Conservation (phyloP, 495 filamentous ascomycete species). For the Daldinia loculata region DNA sequence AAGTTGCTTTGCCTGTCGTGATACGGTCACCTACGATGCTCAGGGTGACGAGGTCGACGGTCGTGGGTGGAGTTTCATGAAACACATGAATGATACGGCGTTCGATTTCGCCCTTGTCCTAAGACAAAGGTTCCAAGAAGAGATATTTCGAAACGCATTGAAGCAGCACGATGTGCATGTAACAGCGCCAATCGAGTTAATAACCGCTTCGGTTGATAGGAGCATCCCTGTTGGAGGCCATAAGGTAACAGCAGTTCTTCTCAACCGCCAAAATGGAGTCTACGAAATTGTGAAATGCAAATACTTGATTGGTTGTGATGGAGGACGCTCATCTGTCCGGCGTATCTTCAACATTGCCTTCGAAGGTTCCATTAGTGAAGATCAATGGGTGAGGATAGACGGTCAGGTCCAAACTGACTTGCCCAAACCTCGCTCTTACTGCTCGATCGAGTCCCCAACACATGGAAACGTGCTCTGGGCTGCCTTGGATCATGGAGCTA, state of each 20-base stretch:
- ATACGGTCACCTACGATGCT: conserved; percentile 56
- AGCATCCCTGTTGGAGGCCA: conserved; percentile 36
- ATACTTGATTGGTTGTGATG: conserved; percentile 58
- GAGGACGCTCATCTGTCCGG: conserved; percentile 54
- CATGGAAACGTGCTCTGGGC: conserved; percentile 42
- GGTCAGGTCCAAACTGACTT: conserved; percentile 52
- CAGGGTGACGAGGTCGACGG: conserved; percentile 44
- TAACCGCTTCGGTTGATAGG: conserved; percentile 44
- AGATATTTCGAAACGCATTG: conserved; percentile 52
- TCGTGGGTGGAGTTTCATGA: conserved; percentile 47
- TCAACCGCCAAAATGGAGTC: conserved; percentile 27
- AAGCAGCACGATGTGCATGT: conserved; percentile 43
- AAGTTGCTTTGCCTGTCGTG: conserved; percentile 60
- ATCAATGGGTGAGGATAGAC: conserved; percentile 59
- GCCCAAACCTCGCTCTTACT: conserved; percentile 58
- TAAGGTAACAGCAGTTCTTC: conserved; percentile 44
- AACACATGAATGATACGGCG: conserved; percentile 47
- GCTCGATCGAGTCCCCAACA: conserved; percentile 58
- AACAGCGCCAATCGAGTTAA: conserved; percentile 48
- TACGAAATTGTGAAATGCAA: conserved; percentile 44
- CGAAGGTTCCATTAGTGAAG: conserved; percentile 52
- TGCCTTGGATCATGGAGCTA: conserved; percentile 48
- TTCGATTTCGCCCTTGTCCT: conserved; percentile 53
- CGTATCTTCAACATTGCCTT: conserved; percentile 52
- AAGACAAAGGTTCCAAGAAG: conserved; percentile 55